Conservation (phyloP, 306 rosid genomes). For the Castanopsis chinensis region DNA sequence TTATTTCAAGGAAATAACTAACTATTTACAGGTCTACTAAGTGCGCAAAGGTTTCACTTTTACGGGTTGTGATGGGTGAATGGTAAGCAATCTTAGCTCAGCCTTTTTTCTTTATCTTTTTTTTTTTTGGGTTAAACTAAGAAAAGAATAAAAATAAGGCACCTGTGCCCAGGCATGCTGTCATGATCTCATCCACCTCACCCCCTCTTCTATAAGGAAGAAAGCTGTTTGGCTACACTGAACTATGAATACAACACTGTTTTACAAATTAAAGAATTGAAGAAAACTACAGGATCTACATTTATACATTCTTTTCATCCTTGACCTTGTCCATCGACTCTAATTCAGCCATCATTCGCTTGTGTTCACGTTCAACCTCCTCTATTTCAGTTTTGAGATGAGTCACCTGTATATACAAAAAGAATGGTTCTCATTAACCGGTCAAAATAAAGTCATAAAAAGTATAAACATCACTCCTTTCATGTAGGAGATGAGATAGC, state of each 20-base stretch:
- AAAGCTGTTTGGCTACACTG: not conserved
- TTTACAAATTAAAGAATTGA: conserved; percentile 23
- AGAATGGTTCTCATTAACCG: conserved; percentile 7
- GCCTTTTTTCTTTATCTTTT: too few relatives aligned
- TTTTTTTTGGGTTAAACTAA: too few relatives aligned
- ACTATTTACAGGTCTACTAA: not conserved
- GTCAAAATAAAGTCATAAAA: not conserved
- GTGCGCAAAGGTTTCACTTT: too few relatives aligned
- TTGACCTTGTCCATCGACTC: conserved; percentile 35
- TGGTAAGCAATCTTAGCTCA: too few relatives aligned
- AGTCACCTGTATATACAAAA: conserved; percentile 50
- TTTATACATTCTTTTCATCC: conserved; percentile 35
- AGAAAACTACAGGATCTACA: conserved; percentile 9
- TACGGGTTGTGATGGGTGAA: too few relatives aligned
- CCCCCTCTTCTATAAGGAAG: not conserved
- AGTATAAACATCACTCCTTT: not conserved
- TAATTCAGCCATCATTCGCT: conserved; percentile 43
- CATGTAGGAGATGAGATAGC: not conserved
- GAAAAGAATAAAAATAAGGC: not conserved
- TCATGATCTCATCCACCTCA: not conserved
- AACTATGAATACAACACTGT: not conserved
- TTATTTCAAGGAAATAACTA: not conserved
- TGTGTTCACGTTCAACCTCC: conserved; percentile 34
- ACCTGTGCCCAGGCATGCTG: not conserved
- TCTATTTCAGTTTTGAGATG: conserved; percentile 49